Evolutionary conservation across 305 asterid genomes (phyloP).

Genomic region (Solanum chacoense): DNA sequence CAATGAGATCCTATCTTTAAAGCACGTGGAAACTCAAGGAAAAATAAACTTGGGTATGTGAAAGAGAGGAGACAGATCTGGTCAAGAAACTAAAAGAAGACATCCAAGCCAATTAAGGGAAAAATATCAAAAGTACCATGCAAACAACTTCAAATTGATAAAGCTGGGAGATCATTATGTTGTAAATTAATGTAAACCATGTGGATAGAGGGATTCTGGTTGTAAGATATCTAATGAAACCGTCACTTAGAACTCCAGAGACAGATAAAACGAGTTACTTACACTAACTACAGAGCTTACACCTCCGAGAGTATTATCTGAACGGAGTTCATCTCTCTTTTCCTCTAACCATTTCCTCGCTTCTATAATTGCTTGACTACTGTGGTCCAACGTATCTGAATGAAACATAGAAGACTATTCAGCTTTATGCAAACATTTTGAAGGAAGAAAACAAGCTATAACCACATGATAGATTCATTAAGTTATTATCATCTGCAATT

Average conservation of each 20-base stretch:
- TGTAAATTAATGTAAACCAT: neutral
- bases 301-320: neutral
- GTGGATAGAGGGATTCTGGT: neutral
- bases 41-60: neutral
- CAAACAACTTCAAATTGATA: neutral
- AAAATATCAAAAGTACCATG: neutral
- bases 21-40: neutral
- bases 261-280: neutral
- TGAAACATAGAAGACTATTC: neutral
- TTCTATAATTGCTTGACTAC: constrained; percentile 4
- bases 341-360: constrained; percentile 11
- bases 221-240: neutral
- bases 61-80: neutral
- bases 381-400: neutral
- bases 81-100: neutral
- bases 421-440: neutral
- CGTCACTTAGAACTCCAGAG: neutral
- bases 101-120: neutral
- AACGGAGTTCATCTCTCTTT: constrained; percentile 1
- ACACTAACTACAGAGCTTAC: neutral
- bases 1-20: neutral
- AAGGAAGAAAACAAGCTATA: neutral
- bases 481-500: neutral
- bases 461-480: neutral
- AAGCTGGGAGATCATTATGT: neutral